Base-by-base conservation (phyloP, 2,329 filamentous ascomycete species). In the Alternaria ethzedia region DNA sequence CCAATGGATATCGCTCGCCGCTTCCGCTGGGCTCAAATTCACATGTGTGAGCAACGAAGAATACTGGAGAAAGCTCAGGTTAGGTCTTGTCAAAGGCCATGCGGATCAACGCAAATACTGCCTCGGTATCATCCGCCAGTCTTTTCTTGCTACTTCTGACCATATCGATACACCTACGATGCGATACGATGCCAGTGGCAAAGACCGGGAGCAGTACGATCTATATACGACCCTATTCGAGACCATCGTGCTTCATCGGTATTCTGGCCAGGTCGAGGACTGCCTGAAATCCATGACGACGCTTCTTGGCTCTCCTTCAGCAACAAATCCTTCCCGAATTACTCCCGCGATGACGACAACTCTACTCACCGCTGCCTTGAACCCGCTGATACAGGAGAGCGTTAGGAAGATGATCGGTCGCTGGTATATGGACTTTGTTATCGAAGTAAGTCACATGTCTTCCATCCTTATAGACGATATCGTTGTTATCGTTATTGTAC, bases 181-280 rank as follows among this genome's bases (percentile, higher is more conserved):
- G 69, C 47, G 51, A 12, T 64, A 77, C 26, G 30, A 65, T 36
- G 47, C 75, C 15, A 63, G 70, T 44, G 28, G 46, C 8, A 21
- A 52, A 3, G 76, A 76, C 50, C 45, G 72, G 17, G 63, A 63
- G 17, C 78, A 81, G 26, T 85, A 83, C 64, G 76, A 80, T 7
- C 79, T 79, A 30, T 85, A 80, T 58, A 81, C 80, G 45, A 80
- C 78, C 5, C 71, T 85, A 1, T 85, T 83, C 61, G 83, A 85
- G 60, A 85, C 80, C 0, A 80, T 85, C 15, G 79, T 84, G 8
- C 76, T 86, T 20, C 82, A 83, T 43, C 79, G 83, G 23, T 86
- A 85, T 63, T 67, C 82, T 45, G 85, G 85, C 61, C 83, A 85
- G 61, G 80, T 84, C 3, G 70, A 83, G 36, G 83, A 81, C 21